Base-by-base conservation (phyloP, 495 filamentous ascomycete genomes). In the Trichocladium antarcticum region DNA sequence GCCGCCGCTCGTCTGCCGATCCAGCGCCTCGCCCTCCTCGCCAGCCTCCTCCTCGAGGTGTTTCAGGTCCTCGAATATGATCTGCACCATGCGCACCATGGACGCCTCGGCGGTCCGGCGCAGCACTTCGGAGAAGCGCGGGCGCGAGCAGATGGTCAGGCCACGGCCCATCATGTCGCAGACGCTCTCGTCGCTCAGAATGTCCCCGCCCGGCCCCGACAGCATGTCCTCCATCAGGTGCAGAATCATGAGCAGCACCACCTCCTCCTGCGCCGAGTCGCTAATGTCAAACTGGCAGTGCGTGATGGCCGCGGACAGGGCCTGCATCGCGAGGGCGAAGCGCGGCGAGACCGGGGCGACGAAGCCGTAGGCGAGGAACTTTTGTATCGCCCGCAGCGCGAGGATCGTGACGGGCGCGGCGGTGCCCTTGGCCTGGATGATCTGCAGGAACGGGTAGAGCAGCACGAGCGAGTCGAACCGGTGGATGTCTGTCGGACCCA, bases 121-220 rank as follows among this genome's bases (percentile, higher is more conserved):
- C 15, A 99, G 72, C 9, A 97, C 79, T 57, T 96, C 92, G 15
- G 92, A 95, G 42, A 99, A 76, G 42, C 89, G 79, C 47, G 82
- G 79, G 67, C 96, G 88, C 48, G 89, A 96, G 68, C 92, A 99
- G 78, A 99, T 97, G 62, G 89, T 95, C 52, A 99, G 65, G 4
- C 89, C 93, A 5, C 87, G 89, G 65, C 95, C 92, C 92, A 99
- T 97, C 92, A 99, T 97, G 60, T 95, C 86, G 60, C 92, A 99
- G 10, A 99, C 86, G 60, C 89, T 96, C 68, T 95, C 89, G 57
- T 99, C 92, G 28, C 90, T 89, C 3, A 95, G 75, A 2, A 97
- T 73, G 48, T 89, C 84, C 12, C 93, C 92, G 24, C 90, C 88
- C 0, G 92, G 87, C 1, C 93, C 86, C 42, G 87, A 87, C 43